Base-by-base conservation (phyloP, 495 filamentous ascomycete species). In the Penicillium crystallinum region DNA sequence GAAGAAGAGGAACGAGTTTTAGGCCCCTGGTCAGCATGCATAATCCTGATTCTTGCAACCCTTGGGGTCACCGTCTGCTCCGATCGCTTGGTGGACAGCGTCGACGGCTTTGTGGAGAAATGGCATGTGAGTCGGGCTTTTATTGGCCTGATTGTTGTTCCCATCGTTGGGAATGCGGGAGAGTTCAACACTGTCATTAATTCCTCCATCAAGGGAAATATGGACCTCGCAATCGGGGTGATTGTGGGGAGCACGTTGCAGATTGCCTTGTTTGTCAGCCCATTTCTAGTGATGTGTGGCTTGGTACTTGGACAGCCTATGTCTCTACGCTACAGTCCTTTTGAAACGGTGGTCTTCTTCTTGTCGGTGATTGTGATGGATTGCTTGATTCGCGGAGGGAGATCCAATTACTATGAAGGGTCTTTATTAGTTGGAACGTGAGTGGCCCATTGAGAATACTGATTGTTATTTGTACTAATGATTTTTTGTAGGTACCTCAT, bases 401-500 rank as follows among this genome's bases (percentile, higher is more conserved):
- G 83, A 15, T 82, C 78, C 23, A 90, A 90, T 65, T 90, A 88
- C 44, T 53, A 61, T 18, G 60, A 63, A 49, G 60, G 60, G 34
- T 49, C 38, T 29, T 50, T 64, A 39, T 29, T 63, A 27, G 36
- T 67, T 34, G 61, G 55, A 36, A 56, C 54, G 61, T 66, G 30
- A 57, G 57, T 66, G 6, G 19, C 4, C 10, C 8, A 5, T 15
- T 15, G n/a, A 23, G 10, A 23, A 21, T 27, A n/a, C 29, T 22
- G 6, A 4, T 18, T 30, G 22, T 6, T 29, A 0, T 18, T 1
- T 7, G 9, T 58, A 50, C 42, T 47, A n/a, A 22, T 42, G 15
- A 18, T 41, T 18, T 37, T 6, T 21, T n/a, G 4, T 36, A 80
- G 77, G 31, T 90, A 90, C 55, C 63, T 81, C 31, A 90, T 91